Conservation (phyloP, 2,329 filamentous ascomycete genomes). For the Plectosphaerella cucumerina region DNA sequence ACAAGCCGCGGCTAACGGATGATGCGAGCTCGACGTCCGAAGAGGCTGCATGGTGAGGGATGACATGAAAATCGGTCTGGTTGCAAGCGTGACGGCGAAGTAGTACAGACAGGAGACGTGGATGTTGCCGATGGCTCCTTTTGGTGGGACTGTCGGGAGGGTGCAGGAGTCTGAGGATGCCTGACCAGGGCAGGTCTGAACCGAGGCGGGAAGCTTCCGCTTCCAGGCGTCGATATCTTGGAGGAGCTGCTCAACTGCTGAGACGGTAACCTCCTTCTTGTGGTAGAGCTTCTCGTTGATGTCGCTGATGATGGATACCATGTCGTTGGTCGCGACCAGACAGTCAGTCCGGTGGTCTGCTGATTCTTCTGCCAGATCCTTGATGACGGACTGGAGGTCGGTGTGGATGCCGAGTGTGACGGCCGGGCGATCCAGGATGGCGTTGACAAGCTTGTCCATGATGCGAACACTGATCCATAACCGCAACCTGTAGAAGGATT, state of each 20-base stretch:
- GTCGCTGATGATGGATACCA: slow-evolving; percentile 40
- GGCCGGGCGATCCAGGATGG: slow-evolving; percentile 28
- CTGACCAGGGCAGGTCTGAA: slow-evolving; percentile 16
- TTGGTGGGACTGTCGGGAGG: slow-evolving; percentile 6
- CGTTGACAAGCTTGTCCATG: slow-evolving; percentile 31
- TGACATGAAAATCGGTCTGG: slow-evolving; percentile 44
- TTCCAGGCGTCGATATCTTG: slow-evolving; percentile 43
- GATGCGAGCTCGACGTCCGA: slow-evolving; percentile 19
- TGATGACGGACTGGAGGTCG: slow-evolving; percentile 20
- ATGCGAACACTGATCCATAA: slow-evolving; percentile 33
- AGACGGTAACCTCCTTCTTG: slow-evolving; percentile 25
- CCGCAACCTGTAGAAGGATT: slow-evolving; percentile 1
- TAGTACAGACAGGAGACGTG: slow-evolving; percentile 56
- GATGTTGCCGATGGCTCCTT: slow-evolving; percentile 39
- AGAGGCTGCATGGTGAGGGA: slow-evolving; percentile 35
- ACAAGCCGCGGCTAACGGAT: slow-evolving; percentile 47
- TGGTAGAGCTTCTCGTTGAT: slow-evolving; percentile 38
- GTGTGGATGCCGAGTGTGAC: slow-evolving; percentile 26
- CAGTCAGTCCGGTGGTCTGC: slow-evolving; percentile 20
- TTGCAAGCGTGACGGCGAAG: slow-evolving; percentile 53
- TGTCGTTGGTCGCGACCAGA: slow-evolving; percentile 34
- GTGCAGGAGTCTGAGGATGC: slow-evolving; percentile 30
- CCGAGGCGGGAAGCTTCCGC: slow-evolving; percentile 32
- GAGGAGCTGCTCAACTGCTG: slow-evolving; percentile 34
- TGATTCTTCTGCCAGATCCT: slow-evolving; percentile 14